Evolutionary conservation across 2,329 filamentous ascomycete species (phyloP).

Genomic region (Colletotrichum costaricense): DNA sequence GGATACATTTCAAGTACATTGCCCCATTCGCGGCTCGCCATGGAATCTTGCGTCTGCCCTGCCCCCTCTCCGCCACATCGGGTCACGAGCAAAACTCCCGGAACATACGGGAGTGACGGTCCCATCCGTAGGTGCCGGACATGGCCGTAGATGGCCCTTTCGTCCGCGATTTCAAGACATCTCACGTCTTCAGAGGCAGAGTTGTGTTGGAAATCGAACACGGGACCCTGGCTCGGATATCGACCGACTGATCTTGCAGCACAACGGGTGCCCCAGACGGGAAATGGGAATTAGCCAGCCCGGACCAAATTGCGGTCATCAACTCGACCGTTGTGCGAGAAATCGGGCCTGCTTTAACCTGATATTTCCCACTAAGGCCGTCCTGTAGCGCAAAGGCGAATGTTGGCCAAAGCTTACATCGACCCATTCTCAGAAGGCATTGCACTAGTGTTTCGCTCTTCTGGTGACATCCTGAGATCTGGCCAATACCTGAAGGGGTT

Average conservation of each 20-base stretch:
- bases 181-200: conserved; percentile 15
- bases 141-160: background rate
- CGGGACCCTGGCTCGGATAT: conserved; percentile 26
- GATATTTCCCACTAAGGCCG: conserved; percentile 24
- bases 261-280: conserved; percentile 10
- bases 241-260: conserved; percentile 1
- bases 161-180: conserved; percentile 10
- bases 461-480: conserved; percentile 31
- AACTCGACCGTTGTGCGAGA: conserved; percentile 4
- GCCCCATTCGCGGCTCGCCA: background rate
- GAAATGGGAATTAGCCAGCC: conserved; percentile 3
- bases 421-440: conserved; percentile 21
- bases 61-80: background rate
- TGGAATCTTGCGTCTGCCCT: background rate
- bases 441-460: conserved; percentile 34
- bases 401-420: conserved; percentile 34
- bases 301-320: conserved; percentile 22
- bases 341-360: conserved; percentile 15
- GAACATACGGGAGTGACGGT: background rate
- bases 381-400: conserved; percentile 13
- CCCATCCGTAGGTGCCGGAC: background rate
- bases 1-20: background rate
- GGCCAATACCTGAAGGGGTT: conserved; percentile 17
- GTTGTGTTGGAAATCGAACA: conserved; percentile 20
- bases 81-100: background rate